These are phyloP conservation scores for Mrakia gelida DNA, from an alignment of 768 basidiomycete genomes.

Conservation along the genomic window DNA sequence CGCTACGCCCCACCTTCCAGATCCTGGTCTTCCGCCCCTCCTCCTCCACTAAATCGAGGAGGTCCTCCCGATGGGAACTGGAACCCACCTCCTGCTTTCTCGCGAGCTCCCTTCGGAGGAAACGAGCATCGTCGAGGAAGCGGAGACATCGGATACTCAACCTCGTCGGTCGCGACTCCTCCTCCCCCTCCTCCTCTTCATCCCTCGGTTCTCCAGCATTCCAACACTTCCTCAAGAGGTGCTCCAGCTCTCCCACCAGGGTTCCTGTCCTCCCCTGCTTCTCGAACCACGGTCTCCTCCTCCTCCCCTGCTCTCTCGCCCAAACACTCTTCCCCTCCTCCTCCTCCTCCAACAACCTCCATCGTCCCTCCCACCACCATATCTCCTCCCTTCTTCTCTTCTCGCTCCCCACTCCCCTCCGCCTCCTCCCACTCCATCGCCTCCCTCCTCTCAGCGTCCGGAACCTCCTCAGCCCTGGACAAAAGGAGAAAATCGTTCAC, in stretches of 20 bases:
- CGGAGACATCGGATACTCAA: background rate
- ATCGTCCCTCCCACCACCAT: background rate
- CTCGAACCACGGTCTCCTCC: background rate
- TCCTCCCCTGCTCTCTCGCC: background rate
- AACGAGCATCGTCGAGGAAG: too few relatives aligned
- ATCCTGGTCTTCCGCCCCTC: background rate
- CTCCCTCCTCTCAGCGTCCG: background rate
- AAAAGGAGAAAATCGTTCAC: background rate
- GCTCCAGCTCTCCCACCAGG: background rate
- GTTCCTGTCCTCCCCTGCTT: background rate
- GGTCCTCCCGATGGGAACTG: background rate
- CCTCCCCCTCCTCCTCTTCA: background rate
- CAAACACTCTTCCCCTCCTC: background rate
- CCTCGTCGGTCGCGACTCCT: background rate
- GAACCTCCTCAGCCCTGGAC: background rate
- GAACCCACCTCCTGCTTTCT: background rate
- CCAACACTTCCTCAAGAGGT: background rate
- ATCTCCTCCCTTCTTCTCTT: background rate
- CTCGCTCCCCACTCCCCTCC: background rate
- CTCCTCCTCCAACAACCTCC: background rate
- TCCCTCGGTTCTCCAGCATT: background rate
- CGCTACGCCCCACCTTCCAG: background rate
- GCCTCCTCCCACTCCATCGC: slow-evolving; percentile 3
- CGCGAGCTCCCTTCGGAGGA: too few relatives aligned
- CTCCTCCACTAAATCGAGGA: background rate